Evolutionary conservation across 2,329 filamentous ascomycete species (phyloP), one percentile per base, ranked within the genome.

Genomic region (Fusarium sp.): DNA sequence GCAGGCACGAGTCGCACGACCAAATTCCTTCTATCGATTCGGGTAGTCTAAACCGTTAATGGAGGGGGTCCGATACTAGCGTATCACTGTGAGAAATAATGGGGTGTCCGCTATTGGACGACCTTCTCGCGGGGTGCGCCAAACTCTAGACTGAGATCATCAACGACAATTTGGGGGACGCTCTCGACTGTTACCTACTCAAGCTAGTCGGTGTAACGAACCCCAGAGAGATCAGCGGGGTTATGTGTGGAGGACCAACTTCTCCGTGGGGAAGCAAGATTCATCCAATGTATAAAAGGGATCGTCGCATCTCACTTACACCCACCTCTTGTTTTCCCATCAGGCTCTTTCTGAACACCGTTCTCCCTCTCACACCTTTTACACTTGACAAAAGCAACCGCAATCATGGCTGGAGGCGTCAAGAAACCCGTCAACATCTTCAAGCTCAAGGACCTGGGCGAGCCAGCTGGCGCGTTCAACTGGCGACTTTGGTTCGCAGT

Each of bases 401-500:
- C 23, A 45, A 61, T 32, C 35, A 85, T 85, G 83, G 82, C 82
- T 52, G 82, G 82, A 64, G 82, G 81, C 62, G 81, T 82, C 60
- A 86, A 86, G 78, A 86, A 85, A 72, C 84, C 84, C 59, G 81
- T 86, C 77, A 86, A 87, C 72, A 81, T 92, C 73, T 93, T 92
- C 80, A 85, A 82, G 71, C 78, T 90, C 64, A 84, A 87, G 73
- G 77, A 90, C 65, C 82, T 88, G 48, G 86, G 86, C 60, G 90
- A 92, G 62, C 92, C 92, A 6, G 84, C 85, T 56, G 87, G 91
- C 74, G 85, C 89, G 65, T 87, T 93, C 77, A 94, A 94, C 80
- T 93, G 90, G 90, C 84, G 88, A 44, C 83, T 94, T 64, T 93
- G 90, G 89, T 92, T 92, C 77, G 89, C 91, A 41, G 90, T 94